Evolutionary conservation across 805 yeast species (phyloP), one percentile per base, ranked within the genome.

Genomic region (Cyberlindnera suaveolens): DNA sequence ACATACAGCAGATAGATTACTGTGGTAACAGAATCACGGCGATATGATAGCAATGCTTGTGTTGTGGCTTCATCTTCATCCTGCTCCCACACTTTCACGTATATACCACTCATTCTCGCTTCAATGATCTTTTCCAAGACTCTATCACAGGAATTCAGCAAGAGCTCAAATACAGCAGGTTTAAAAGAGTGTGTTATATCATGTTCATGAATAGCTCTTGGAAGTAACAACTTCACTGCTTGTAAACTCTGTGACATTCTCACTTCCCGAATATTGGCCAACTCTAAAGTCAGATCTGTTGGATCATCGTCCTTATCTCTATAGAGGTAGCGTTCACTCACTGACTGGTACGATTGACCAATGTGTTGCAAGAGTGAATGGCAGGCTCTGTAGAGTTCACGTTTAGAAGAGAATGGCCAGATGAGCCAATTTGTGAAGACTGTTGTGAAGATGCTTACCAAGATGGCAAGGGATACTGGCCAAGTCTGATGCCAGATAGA

Each of bases 11-110:
- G 57, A 50, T 65, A 69, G 9, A 73, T 62, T 1, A 70, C 73
- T 0, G 77, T 62, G 0, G 77, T 66, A 5, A 70, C 74, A 18
- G 74, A 63, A 40, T 74, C 77, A 50, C 78, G 65, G 46, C 79
- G 62, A 13, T 67, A 54, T 0, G 77, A 64, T 30, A 71, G 44
- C 31, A 74, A 51, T 6, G 67, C 63, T 33, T 65, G 58, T 0
- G 73, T 68, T 1, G 62, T 62, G 15, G 59, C 60, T n/a, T 58
- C 56, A 42, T 67, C 62, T 15, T 53, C 46, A 46, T 72, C 78
- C 32, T 62, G 60, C 26, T 68, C 70, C 70, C 70, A 72, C 23
- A 71, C 66, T 44, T 66, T 69, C 54, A 74, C 74, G 47, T 65
- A 69, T 2, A 68, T 54, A 16, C 75, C 72, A n/a, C 74, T 67